Conservation (phyloP, 805 yeast genomes). For the Pichia membranifaciens region DNA sequence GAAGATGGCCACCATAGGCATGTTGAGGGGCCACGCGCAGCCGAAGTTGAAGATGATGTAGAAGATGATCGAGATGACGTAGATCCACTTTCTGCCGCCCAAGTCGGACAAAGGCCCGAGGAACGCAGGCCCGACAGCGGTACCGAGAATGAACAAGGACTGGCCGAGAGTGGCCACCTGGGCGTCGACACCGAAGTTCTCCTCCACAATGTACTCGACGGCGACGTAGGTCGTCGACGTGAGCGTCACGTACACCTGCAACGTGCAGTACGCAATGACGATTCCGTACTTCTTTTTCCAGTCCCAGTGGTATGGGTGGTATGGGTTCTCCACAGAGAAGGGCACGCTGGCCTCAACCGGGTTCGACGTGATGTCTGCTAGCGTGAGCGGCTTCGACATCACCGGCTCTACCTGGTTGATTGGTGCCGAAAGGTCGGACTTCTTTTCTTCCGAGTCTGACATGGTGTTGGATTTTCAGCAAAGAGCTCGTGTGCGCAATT, state of each 20-base stretch:
- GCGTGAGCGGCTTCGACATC: slow-evolving; percentile 20
- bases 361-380: slow-evolving; percentile 22
- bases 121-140: slow-evolving; percentile 33
- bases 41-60: slow-evolving; percentile 30
- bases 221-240: slow-evolving; percentile 32
- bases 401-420: slow-evolving; percentile 12
- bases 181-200: slow-evolving; percentile 21
- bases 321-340: slow-evolving; percentile 25
- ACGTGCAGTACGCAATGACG: slow-evolving; percentile 23
- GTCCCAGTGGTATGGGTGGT: slow-evolving; percentile 32
- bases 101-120: slow-evolving; percentile 33
- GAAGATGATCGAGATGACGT: slow-evolving; percentile 27
- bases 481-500: too few relatives aligned
- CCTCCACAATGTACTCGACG: slow-evolving; percentile 27
- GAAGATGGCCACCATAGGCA: slow-evolving; percentile 31
- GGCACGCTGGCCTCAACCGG: slow-evolving; percentile 28
- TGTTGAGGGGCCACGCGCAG: slow-evolving; percentile 30
- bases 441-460: slow-evolving; percentile 9
- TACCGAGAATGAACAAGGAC: slow-evolving; percentile 32
- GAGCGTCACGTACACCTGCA: slow-evolving; percentile 29
- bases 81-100: slow-evolving; percentile 34
- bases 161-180: slow-evolving; percentile 33
- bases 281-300: slow-evolving; percentile 23
- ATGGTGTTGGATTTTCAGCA: too few relatives aligned
- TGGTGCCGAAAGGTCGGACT: slow-evolving; percentile 14